A percentile compares a stretch with the other conserved stretches of the same genome.
Evolutionary conservation across 495 filamentous ascomycete species (phyloP).

Genomic region (Filosporella fistucella): DNA sequence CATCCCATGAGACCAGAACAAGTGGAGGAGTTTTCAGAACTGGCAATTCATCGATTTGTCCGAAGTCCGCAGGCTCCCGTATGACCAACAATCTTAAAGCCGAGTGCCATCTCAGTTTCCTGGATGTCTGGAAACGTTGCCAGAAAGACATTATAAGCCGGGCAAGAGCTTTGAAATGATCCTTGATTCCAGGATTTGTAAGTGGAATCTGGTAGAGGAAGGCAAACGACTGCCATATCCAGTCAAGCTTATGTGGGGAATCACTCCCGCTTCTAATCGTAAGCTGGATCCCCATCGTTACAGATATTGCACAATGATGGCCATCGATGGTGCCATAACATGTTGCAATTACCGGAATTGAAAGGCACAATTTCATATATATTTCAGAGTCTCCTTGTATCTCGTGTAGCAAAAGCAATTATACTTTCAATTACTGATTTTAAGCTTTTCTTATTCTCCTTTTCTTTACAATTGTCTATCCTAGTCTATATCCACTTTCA

Average conservation of each 20-base stretch:
- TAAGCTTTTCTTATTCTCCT: background rate
- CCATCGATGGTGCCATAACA: slow-evolving; percentile 1
- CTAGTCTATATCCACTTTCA: background rate
- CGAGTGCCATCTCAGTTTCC: too few relatives aligned
- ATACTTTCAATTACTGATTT: background rate
- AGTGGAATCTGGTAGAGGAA: too few relatives aligned
- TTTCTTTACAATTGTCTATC: background rate
- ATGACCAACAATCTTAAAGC: too few relatives aligned
- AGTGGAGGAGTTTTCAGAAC: too few relatives aligned
- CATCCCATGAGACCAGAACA: too few relatives aligned
- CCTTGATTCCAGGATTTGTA: too few relatives aligned
- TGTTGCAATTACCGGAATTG: background rate
- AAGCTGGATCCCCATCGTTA: background rate
- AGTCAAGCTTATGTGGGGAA: slow-evolving; percentile 11
- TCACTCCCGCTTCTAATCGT: background rate
- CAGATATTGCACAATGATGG: background rate
- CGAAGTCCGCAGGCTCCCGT: too few relatives aligned
- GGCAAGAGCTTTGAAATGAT: too few relatives aligned
- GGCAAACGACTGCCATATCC: slow-evolving; percentile 1
- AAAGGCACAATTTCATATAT: background rate
- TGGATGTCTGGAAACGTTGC: too few relatives aligned
- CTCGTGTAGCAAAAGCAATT: background rate
- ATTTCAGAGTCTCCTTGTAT: background rate
- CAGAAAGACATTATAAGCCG: too few relatives aligned
- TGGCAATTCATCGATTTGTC: too few relatives aligned